Conservation (phyloP, 768 basidiomycete species). For the Kwoniella shandongensis region DNA sequence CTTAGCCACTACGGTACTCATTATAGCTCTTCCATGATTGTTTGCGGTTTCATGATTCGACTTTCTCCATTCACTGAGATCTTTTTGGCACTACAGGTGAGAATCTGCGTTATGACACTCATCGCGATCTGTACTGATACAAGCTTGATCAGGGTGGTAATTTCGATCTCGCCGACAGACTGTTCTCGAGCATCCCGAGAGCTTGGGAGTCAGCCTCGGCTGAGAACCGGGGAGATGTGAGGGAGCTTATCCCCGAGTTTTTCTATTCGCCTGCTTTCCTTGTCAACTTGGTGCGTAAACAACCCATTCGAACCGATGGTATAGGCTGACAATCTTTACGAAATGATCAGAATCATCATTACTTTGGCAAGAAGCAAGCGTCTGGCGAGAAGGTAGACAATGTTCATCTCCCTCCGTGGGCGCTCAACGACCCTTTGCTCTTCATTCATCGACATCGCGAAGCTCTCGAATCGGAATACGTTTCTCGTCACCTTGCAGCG, state of each 20-base stretch:
- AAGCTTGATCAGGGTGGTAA: constrained; percentile 69
- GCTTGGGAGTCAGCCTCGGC: constrained; percentile 80
- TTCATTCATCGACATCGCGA: constrained; percentile 77
- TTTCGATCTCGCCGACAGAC: constrained; percentile 75
- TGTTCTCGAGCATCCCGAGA: constrained; percentile 63
- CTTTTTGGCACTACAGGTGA: constrained; percentile 81
- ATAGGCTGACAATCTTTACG: too few species aligned
- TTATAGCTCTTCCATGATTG: constrained; percentile 95
- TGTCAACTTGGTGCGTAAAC: constrained; percentile 61
- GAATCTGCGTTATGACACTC: constrained; percentile 21
- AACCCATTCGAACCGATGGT: background rate
- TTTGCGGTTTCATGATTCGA: constrained; percentile 89
- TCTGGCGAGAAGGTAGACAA: constrained; percentile 65
- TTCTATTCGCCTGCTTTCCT: constrained; percentile 65
- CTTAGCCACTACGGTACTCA: constrained; percentile 65
- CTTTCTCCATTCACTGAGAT: constrained; percentile 87
- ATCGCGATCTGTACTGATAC: background rate
- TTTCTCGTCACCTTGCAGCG: constrained; percentile 74
- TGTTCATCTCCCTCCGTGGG: constrained; percentile 89
- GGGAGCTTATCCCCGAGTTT: constrained; percentile 79
- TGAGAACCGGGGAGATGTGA: constrained; percentile 85
- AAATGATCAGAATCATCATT: constrained; percentile 45
- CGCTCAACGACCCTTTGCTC: constrained; percentile 74
- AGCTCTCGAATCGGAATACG: constrained; percentile 82
- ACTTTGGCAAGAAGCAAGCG: constrained; percentile 53